Evolutionary conservation across 306 rosid genomes (phyloP).

Genomic region (Lithocarpus polystachyus): DNA sequence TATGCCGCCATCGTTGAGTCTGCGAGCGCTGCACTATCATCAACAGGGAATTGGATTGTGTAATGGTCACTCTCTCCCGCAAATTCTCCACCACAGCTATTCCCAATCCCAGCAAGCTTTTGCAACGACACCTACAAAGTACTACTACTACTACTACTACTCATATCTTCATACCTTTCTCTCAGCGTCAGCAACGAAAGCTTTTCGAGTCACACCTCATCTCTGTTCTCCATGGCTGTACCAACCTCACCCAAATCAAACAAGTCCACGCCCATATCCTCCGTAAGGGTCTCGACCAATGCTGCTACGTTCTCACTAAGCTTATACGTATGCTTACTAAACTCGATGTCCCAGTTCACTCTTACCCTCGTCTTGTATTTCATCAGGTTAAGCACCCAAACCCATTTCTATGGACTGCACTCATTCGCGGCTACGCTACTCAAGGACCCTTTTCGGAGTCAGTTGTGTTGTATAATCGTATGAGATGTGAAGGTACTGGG

Average conservation of each 20-base stretch:
- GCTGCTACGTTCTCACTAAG: conserved; percentile 64
- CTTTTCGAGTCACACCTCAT: conserved; percentile 41
- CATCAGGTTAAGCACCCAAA: conserved; percentile 54
- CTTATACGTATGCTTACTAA: conserved; percentile 57
- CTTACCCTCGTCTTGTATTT: conserved; percentile 62
- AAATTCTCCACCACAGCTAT: conserved; percentile 22
- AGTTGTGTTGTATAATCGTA: conserved; percentile 38
- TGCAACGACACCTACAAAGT: not conserved
- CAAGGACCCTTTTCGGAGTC: conserved; percentile 49
- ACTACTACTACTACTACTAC: not conserved
- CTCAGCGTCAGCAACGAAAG: conserved; percentile 29
- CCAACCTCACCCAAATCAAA: conserved; percentile 36
- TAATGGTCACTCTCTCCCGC: conserved; percentile 29
- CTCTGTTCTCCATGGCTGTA: conserved; percentile 40
- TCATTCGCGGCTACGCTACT: conserved; percentile 62
- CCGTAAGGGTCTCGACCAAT: conserved; percentile 44
- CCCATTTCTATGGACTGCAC: conserved; percentile 79
- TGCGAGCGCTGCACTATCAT: no score
- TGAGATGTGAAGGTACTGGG: conserved; percentile 38
- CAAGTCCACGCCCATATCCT: conserved; percentile 62
- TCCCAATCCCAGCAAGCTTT: not conserved
- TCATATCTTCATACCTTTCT: conserved; percentile 6
- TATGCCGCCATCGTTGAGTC: no score
- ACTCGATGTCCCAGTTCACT: conserved; percentile 36
- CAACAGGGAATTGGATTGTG: not conserved